phyloP scores from a whole-genome alignment of 2,329 filamentous ascomycete genomes.

The Microdochium paspali region DNA sequence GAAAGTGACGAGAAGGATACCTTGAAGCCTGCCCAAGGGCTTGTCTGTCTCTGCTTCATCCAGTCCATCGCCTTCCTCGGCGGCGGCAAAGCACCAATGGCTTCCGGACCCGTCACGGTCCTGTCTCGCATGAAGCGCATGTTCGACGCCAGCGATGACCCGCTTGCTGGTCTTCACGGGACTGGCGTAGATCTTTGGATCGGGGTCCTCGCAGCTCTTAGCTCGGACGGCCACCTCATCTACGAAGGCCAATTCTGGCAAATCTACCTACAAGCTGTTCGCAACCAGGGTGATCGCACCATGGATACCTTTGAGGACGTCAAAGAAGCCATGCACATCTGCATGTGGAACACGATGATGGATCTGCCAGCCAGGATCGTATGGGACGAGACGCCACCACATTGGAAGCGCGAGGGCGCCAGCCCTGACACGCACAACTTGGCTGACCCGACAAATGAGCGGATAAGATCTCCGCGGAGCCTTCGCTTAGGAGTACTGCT shows the following conservation, averaged over 20 bases:
- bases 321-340: not conserved
- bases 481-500: not conserved
- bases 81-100: not conserved
- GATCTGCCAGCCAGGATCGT: not conserved
- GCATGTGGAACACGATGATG: slow-evolving; percentile 1
- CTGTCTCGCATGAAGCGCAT: not conserved
- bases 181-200: not conserved
- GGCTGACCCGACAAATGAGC: not conserved
- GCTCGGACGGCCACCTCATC: not conserved
- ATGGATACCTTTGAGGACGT: not conserved
- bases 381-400: not conserved
- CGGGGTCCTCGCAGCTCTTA: not conserved
- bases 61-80: not conserved
- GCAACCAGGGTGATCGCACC: not conserved
- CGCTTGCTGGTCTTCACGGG: not conserved
- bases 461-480: not conserved
- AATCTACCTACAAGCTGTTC: not conserved
- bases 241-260: not conserved
- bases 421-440: not conserved
- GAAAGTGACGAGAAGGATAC: not conserved
- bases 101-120: not conserved
- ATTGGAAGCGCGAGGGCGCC: not conserved
- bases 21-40: not conserved
- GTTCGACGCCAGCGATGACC: not conserved
- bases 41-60: not conserved